Conservation (phyloP, 2,329 filamentous ascomycete genomes). For the Cladosporium sp. region DNA sequence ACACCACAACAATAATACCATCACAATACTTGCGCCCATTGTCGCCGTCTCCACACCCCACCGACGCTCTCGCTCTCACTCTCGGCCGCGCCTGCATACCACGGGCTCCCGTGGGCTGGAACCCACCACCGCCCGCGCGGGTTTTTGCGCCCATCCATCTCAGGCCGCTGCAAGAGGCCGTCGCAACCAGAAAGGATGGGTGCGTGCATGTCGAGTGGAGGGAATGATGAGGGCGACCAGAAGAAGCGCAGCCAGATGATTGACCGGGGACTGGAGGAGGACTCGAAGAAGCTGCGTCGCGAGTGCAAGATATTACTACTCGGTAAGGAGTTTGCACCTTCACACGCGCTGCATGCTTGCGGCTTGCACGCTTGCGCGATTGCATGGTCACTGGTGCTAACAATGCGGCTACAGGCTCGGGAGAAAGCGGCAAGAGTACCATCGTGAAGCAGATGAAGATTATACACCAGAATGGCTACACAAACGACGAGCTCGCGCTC, state of each 20-base stretch:
- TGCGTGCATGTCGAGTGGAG: slow-evolving; percentile 85
- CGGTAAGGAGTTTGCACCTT: slow-evolving; percentile 55
- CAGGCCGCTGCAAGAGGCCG: slow-evolving; percentile 26
- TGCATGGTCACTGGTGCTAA: slow-evolving; percentile 14
- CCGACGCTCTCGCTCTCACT: slow-evolving; percentile 3
- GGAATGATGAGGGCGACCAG: slow-evolving; percentile 77
- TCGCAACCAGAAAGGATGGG: slow-evolving; percentile 60
- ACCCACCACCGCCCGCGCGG: slow-evolving; percentile 14
- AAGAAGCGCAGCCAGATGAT: slow-evolving; percentile 97
- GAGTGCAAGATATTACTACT: slow-evolving; percentile 98
- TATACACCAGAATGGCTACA: slow-evolving; percentile 97
- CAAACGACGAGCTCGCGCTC: slow-evolving; percentile 84
- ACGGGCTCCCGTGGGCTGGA: slow-evolving; percentile 9
- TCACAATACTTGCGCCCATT: slow-evolving; percentile 4
- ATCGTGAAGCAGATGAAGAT: slow-evolving; percentile 99
- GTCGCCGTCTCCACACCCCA: not conserved
- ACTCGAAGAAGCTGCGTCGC: slow-evolving; percentile 83
- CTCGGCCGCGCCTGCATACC: slow-evolving; percentile 7
- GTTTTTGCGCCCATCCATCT: slow-evolving; percentile 22
- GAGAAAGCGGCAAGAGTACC: slow-evolving; percentile 97
- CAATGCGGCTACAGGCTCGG: slow-evolving; percentile 62
- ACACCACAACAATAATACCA: not conserved
- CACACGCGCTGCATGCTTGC: not conserved
- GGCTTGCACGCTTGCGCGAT: not conserved
- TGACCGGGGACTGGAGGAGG: slow-evolving; percentile 88